Conservation (phyloP, 805 yeast species). For the Ogataea minuta region DNA sequence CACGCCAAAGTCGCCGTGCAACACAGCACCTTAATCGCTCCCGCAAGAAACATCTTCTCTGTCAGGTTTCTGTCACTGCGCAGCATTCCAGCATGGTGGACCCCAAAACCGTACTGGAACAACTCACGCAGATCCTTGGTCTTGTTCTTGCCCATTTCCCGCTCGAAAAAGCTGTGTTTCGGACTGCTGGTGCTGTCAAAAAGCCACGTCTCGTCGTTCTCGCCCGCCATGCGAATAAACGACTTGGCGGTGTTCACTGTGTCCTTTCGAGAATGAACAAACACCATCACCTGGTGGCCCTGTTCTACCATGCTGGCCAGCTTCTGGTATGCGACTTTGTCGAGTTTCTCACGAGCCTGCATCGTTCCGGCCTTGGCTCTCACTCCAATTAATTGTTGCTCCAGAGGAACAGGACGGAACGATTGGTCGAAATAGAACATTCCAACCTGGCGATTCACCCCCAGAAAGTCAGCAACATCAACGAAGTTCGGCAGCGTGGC, state of each 20-base stretch:
- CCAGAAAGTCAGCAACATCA: constrained; percentile 93
- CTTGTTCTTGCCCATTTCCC: constrained; percentile 70
- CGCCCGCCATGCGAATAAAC: constrained; percentile 66
- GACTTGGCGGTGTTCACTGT: constrained; percentile 80
- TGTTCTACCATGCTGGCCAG: constrained; percentile 59
- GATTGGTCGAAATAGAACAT: constrained; percentile 93
- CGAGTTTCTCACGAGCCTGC: constrained; percentile 70
- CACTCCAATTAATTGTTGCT: constrained; percentile 85
- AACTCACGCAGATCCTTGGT: constrained; percentile 80
- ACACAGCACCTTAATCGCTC: constrained; percentile 84
- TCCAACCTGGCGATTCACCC: constrained; percentile 86
- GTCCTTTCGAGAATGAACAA: constrained; percentile 94
- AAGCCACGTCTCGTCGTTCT: constrained; percentile 50
- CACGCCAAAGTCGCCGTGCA: constrained; percentile 98
- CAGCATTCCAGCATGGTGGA: constrained; percentile 97
- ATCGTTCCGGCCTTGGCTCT: constrained; percentile 79
- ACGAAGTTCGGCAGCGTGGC: constrained; percentile 90
- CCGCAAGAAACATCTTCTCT: constrained; percentile 81
- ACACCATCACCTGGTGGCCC: constrained; percentile 92
- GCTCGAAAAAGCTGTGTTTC: constrained; percentile 43
- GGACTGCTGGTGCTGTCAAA: constrained; percentile 56
- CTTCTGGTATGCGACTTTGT: constrained; percentile 73
- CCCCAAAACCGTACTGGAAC: constrained; percentile 79
- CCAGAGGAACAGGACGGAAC: constrained; percentile 90
- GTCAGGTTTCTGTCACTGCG: constrained; percentile 86